Percentiles rank a stretch among this genome's conserved stretches.
Evolutionary conservation across 2,329 filamentous ascomycete species (phyloP).

Genomic region (Penicillium sp.): DNA sequence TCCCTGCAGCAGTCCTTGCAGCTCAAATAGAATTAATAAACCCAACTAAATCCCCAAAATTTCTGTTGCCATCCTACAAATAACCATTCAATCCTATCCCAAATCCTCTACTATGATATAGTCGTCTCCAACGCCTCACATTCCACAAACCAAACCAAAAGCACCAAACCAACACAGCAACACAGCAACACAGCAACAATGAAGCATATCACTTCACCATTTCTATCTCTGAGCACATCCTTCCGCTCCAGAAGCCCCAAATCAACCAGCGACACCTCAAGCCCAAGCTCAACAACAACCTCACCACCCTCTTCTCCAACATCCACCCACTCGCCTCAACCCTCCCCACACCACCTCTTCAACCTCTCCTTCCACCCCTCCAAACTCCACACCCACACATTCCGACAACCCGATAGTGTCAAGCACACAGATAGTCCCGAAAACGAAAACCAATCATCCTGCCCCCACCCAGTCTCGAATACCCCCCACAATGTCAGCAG

Average conservation of each 20-base stretch:
- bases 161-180: neutral
- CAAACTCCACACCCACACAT: conserved; percentile 25
- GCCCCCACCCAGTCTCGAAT: neutral
- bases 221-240: conserved; percentile 33
- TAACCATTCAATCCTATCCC: neutral
- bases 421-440: neutral
- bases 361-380: conserved; percentile 26
- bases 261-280: conserved; percentile 20
- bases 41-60: neutral
- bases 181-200: conserved; percentile 14
- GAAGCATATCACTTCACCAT: conserved; percentile 24
- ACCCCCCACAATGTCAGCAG: conserved; percentile 7
- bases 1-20: conserved; percentile 26
- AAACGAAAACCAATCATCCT: neutral
- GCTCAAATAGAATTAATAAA: conserved; percentile 9
- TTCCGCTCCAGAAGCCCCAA: conserved; percentile 25
- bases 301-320: conserved; percentile 26
- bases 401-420: conserved; percentile 2
- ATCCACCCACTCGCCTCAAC: conserved; percentile 1
- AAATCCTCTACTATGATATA: neutral
- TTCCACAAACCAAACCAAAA: neutral
- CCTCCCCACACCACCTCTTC: conserved; percentile 20
- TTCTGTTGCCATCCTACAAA: neutral
- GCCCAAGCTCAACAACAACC: conserved; percentile 27
- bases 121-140: neutral